Conservation (phyloP, 345 rosid genomes). For the Lepidium aucheri region DNA sequence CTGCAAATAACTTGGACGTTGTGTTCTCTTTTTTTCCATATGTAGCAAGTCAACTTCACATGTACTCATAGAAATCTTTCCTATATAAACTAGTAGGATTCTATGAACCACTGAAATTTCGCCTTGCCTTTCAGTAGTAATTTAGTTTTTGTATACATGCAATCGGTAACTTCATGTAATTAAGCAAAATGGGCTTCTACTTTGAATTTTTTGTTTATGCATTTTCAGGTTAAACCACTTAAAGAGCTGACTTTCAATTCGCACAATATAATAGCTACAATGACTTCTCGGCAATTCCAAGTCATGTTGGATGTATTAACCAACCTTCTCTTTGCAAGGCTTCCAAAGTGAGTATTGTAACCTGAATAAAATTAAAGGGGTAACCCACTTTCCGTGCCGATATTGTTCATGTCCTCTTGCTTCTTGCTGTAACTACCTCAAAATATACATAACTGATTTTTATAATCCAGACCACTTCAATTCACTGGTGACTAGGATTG, state of each 20-base stretch:
- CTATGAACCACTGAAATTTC: not conserved
- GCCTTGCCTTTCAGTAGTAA: not conserved
- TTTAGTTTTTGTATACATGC: not conserved
- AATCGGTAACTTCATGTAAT: not conserved
- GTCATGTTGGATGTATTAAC: constrained; percentile 96
- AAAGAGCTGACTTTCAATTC: constrained; percentile 93
- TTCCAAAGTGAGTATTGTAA: constrained; percentile 70
- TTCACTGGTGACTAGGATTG: not conserved
- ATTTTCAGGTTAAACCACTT: constrained; percentile 84
- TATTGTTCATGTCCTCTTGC: not conserved
- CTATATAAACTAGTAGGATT: not conserved
- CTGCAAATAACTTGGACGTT: not conserved
- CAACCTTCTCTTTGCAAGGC: constrained; percentile 95
- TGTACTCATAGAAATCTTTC: not conserved
- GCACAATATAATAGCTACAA: constrained; percentile 72
- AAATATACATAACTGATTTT: not conserved
- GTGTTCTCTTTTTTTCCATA: not conserved
- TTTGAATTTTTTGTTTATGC: constrained; percentile 2
- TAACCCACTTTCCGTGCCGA: not conserved
- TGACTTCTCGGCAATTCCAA: constrained; percentile 98
- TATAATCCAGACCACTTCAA: not conserved
- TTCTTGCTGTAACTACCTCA: not conserved
- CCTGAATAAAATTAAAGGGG: constrained; percentile 9
- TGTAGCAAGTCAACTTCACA: not conserved
- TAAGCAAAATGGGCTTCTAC: not conserved